Evolutionary conservation across 768 basidiomycete species (phyloP), one percentile per base, ranked within the genome.

Genomic region (Tulasnella sp.): DNA sequence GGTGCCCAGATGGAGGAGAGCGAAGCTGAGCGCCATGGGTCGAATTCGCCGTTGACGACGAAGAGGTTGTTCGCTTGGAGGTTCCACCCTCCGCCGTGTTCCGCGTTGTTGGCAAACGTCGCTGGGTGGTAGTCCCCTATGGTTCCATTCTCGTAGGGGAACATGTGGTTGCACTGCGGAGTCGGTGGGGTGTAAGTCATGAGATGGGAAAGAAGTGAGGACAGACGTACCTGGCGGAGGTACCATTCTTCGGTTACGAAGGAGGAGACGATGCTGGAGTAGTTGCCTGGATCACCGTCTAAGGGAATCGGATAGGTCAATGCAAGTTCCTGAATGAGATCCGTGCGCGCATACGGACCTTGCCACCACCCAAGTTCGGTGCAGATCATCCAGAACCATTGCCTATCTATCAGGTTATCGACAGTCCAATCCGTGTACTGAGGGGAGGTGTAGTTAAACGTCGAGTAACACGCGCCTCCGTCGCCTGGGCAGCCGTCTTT

Each of bases 1-100:
- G 71, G 71, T 1, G 35, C 71, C 62, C 36, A 74, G 36, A 19
- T 39, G 9, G 69, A 71, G 14, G 69, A 71, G 32, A 74, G 42
- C 17, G 73, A 71, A 16, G 73, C 70, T 7, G 37, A 71, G 19
- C 63, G 59, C 73, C 73, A 74, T 1, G 73, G 73, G 40, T 74
- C 73, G 63, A 39, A 71, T 29, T 67, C n/a, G 1, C 73, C 73
- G 36, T 74, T 74, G 8, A 72, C 47, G 41, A 67, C 59, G 64
- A 74, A 65, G 32, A 71, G 69, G 11, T 71, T 34, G 1, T 32
- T 29, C 16, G 47, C 62, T 1, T 32, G 47, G 22, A 74, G 37
- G 35, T 74, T 63, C 73, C 73, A 74, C 8, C 64, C 64, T 4
- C 64, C 64, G 5, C 73, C 73, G 17, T 65, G 22, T 7, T 67